Evolutionary conservation across 2,329 filamentous ascomycete genomes (phyloP).

Genomic region (Whalleya microplaca): DNA sequence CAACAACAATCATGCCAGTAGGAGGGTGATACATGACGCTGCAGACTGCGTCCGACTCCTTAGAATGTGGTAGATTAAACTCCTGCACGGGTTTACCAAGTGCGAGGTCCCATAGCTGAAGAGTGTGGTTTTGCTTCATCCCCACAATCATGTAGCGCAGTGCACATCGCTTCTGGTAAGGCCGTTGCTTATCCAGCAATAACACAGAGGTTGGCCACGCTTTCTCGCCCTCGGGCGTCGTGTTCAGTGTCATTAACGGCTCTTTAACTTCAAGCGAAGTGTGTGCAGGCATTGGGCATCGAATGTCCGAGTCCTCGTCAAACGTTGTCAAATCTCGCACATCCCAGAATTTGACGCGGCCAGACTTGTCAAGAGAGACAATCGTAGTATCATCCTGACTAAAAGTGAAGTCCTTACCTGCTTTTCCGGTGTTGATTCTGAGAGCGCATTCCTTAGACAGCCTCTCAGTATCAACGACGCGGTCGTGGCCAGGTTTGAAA

Average conservation of each 20-base stretch:
- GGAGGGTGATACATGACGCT: constrained; percentile 92
- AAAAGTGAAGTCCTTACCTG: constrained; percentile 97
- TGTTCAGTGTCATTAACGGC: constrained; percentile 83
- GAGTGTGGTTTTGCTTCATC: constrained; percentile 98
- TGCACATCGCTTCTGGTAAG: constrained; percentile 87
- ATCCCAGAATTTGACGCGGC: constrained; percentile 97
- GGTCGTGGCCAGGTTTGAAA: constrained; percentile 66
- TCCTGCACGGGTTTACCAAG: constrained; percentile 96
- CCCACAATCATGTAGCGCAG: constrained; percentile 95
- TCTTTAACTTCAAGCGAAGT: constrained; percentile 77
- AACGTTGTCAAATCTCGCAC: constrained; percentile 73
- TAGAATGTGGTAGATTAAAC: constrained; percentile 92
- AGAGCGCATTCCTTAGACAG: constrained; percentile 85
- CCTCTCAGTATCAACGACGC: constrained; percentile 81
- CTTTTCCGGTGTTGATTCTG: constrained; percentile 96
- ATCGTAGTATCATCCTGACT: constrained; percentile 95
- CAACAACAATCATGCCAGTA: constrained; percentile 91
- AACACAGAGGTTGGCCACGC: constrained; percentile 96
- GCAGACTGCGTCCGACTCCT: constrained; percentile 96
- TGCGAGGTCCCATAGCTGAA: constrained; percentile 97
- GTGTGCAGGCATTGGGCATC: constrained; percentile 56
- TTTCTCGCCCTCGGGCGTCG: constrained; percentile 86
- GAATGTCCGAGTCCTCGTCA: constrained; percentile 54
- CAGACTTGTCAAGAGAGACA: constrained; percentile 95
- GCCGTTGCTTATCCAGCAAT: constrained; percentile 93